phyloP scores from a whole-genome alignment of 2,329 filamentous ascomycete genomes.

The Plenodomus biglobosus region DNA sequence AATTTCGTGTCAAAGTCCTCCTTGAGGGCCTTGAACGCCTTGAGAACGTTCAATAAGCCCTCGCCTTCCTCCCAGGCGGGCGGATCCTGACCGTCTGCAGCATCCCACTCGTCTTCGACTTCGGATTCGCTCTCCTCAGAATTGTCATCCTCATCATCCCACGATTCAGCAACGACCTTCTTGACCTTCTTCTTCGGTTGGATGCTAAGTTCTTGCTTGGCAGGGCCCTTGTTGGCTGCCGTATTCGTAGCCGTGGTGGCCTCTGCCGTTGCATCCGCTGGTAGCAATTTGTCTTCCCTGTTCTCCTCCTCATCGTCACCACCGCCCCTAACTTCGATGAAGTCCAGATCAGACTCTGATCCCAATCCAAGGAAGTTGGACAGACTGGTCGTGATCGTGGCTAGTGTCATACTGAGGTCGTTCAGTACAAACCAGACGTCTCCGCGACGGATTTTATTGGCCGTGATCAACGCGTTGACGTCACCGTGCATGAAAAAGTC shows the following conservation, averaged over 20 bases:
- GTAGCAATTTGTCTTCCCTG: conserved; percentile 44
- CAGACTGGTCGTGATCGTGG: conserved; percentile 70
- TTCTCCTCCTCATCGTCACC: conserved; percentile 55
- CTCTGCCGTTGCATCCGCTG: conserved; percentile 26
- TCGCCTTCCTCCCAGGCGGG: conserved; percentile 50
- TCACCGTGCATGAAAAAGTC: conserved; percentile 79
- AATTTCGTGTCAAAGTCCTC: conserved; percentile 67
- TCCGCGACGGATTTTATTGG: conserved; percentile 66
- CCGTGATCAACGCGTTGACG: conserved; percentile 59
- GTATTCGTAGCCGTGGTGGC: conserved; percentile 18
- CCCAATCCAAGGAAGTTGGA: conserved; percentile 58
- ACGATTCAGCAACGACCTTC: conserved; percentile 45
- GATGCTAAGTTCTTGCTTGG: conserved; percentile 34
- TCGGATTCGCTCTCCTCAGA: conserved; percentile 40
- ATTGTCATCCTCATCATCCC: conserved; percentile 45
- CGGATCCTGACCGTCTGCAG: conserved; percentile 6
- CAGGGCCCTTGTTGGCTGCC: conserved; percentile 23
- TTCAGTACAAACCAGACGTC: conserved; percentile 75
- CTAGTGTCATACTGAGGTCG: conserved; percentile 64
- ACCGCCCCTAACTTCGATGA: conserved; percentile 55
- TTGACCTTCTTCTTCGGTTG: conserved; percentile 43
- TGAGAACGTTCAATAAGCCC: conserved; percentile 58
- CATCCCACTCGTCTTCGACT: conserved; percentile 18
- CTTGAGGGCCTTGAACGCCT: conserved; percentile 60
- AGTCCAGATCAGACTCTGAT: conserved; percentile 50